Conservation (phyloP, 2,329 filamentous ascomycete genomes). For the Acarospora socialis region DNA sequence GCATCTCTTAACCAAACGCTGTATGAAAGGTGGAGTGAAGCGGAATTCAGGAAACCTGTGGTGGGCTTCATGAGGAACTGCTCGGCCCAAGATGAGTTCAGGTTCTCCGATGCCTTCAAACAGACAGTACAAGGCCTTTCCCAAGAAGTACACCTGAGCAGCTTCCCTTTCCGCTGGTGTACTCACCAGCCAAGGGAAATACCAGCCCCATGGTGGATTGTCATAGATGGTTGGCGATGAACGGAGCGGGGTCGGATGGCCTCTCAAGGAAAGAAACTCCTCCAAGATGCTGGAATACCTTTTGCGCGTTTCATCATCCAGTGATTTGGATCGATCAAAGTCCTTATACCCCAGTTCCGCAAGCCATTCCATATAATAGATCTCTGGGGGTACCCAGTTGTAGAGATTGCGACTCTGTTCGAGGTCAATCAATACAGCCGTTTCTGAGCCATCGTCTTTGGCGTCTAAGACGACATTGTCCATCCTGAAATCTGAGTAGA, state of each 20-base stretch:
- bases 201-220: conserved; percentile 33
- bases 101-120: conserved; percentile 47
- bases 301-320: background rate
- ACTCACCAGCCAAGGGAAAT: conserved; percentile 43
- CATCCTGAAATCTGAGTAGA: conserved; percentile 1
- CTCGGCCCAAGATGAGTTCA: conserved; percentile 42
- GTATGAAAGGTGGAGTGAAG: conserved; percentile 33
- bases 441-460: background rate
- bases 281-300: background rate
- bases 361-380: conserved; percentile 1
- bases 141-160: conserved; percentile 49
- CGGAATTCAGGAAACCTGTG: conserved; percentile 42
- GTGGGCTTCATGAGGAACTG: conserved; percentile 41
- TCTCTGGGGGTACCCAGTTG: conserved; percentile 2
- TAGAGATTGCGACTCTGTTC: conserved; percentile 1
- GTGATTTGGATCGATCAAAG: background rate
- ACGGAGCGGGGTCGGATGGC: background rate
- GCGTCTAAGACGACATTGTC: background rate
- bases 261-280: too few relatives aligned
- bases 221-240: background rate
- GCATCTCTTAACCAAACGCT: conserved; percentile 37
- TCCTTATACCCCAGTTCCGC: conserved; percentile 1
- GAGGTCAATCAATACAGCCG: background rate
- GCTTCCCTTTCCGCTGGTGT: conserved; percentile 38
- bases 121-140: conserved; percentile 46